Evolutionary conservation across 2,329 filamentous ascomycete species (phyloP), one percentile per base, ranked within the genome.

Genomic region (Fusarium sublunatum): DNA sequence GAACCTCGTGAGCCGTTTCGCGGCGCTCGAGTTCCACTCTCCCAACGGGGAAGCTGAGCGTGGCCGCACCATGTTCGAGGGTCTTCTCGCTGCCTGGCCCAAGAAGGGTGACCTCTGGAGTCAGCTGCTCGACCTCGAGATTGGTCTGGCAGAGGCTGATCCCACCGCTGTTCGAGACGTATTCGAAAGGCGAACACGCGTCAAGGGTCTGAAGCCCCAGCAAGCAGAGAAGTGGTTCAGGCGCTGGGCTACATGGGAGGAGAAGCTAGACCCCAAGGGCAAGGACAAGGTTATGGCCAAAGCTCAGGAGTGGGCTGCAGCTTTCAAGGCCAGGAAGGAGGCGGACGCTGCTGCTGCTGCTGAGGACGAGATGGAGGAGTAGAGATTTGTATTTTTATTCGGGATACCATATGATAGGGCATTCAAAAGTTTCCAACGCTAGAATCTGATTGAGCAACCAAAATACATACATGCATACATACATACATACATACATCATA

Each of bases 101-200:
- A 96, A 96, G 81, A 91, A 92, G 75, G 87, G 92, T 58, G 93
- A 97, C 74, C 81, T 98, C 47, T 98, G 94, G 94, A 95, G 92
- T 76, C 89, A 96, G 77, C 88, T 96, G 65, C 79, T 97, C 2
- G 93, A 97, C 73, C 83, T 97, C 53, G 95, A 99, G 79, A 84
- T 88, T 60, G 82, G 84, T 13, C 83, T 83, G 32, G 82, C 87
- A 36, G 83, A 83, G 12, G 84, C 87, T 31, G 81, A 83, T 36
- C 46, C 59, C 5, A 86, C 79, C 2, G 83, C 82, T 32, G 85
- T 93, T 26, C 84, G 93, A 43, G 88, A 89, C 58, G 79, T 98
- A 43, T 98, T 95, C 73, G 92, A 96, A 79, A 84, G 93, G 39
- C 90, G 93, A 72, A 82, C 85, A 25, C 87, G 85, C 67, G 83